Conservation (phyloP, 768 basidiomycete species). For the Russula vinacea region DNA sequence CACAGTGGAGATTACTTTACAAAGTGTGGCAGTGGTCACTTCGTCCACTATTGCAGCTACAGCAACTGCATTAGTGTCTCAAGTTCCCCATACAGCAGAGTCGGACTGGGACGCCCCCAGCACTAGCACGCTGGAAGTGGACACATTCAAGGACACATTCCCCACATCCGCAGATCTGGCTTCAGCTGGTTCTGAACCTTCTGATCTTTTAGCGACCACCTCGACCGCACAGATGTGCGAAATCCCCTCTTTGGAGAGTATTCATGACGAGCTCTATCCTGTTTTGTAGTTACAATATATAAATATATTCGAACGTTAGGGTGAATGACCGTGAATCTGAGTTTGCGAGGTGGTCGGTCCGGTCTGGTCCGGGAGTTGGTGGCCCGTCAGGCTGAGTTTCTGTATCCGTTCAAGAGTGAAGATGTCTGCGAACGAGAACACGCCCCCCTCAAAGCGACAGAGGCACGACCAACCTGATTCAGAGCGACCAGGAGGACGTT, state of each 20-base stretch:
- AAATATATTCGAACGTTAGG: too few relatives aligned
- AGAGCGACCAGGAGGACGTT: neutral
- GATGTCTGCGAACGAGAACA: neutral
- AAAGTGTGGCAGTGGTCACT: neutral
- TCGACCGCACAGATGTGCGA: neutral
- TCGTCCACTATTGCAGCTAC: slow-evolving; percentile 12
- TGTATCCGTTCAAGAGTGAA: neutral
- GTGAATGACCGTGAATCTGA: too few relatives aligned
- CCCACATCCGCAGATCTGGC: neutral
- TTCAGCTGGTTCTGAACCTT: neutral
- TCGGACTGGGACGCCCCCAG: neutral
- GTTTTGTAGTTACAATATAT: neutral
- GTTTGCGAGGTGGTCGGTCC: too few relatives aligned
- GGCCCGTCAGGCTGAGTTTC: too few relatives aligned
- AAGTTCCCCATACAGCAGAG: neutral
- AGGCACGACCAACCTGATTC: neutral
- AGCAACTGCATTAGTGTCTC: slow-evolving; percentile 1
- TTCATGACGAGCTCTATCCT: slow-evolving; percentile 23
- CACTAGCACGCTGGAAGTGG: neutral
- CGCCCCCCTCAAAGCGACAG: neutral
- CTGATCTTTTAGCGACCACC: neutral
- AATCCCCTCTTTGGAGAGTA: neutral
- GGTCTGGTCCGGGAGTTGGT: too few relatives aligned
- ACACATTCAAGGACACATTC: neutral
- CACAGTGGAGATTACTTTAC: neutral